Base-by-base conservation (phyloP, 2,329 filamentous ascomycete genomes). In the Penicillium frequentans region DNA sequence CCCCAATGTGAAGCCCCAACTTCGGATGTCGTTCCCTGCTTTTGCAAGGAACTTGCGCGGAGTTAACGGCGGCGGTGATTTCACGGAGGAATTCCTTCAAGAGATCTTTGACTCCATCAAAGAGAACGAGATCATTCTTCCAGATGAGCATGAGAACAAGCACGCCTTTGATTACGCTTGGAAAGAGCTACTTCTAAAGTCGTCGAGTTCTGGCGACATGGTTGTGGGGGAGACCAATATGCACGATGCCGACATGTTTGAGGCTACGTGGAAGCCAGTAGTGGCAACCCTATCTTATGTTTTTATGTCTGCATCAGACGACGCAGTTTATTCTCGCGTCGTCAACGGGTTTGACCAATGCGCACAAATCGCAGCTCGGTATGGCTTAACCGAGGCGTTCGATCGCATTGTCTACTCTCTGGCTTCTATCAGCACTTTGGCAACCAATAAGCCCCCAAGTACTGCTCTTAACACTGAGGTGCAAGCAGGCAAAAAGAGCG, bases 261-360 rank as follows among this genome's bases (percentile, higher is more conserved):
- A 90, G 56, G 90, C 92, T 23, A 97, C 93, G 0, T 99, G 96
- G 95, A 92, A 86, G 71, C 93, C 96, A 0, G 92, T 99, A 49
- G 84, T 99, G 37, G 93, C 95, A 3, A 98, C 96, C 0, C 80
- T 99, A 54, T 96, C 95, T 13, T 99, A 98, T 70, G 95, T 99
- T 3, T 99, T 99, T 79, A 96, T 98, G 89, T 98, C 93, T 35
- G 96, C 96, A 16, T 96, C 92, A 0, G 96, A 99, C 69, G 95
- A 99, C 72, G 86, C 93, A 0, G 95, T 99, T 3, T 99, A 96
- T 71, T 91, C 91, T 35, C 86, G 95, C 58, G 90, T 99, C 19
- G 91, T 98, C 27, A 90, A 90, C 48, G 95, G 95, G 1, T 99
- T 99, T 69, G 91, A 96, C 67, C 93, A 99, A 73, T 98, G 93